These are phyloP conservation scores for Hanseniaspora lachancei DNA, from an alignment of 805 yeast species.

Conservation along the genomic window DNA sequence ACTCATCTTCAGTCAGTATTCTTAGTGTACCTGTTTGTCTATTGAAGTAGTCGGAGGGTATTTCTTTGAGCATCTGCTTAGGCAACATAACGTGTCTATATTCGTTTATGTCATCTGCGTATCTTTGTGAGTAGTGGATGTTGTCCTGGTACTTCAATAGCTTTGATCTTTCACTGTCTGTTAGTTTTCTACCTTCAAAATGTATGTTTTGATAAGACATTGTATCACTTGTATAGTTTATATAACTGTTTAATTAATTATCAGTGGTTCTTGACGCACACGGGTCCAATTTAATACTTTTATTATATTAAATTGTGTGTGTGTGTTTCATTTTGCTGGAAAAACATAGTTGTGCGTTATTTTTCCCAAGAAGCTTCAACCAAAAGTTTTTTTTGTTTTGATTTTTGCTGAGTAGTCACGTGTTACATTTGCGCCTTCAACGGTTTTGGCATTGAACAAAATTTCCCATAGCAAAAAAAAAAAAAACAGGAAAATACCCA, in stretches of 20 bases:
- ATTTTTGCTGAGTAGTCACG: too few relatives aligned
- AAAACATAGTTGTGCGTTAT: too few relatives aligned
- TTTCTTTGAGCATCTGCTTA: slow-evolving; percentile 82
- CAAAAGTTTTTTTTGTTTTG: neutral
- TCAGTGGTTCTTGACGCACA: too few relatives aligned
- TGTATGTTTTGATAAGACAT: slow-evolving; percentile 23
- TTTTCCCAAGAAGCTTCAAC: neutral
- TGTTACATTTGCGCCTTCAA: too few relatives aligned
- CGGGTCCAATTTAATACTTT: too few relatives aligned
- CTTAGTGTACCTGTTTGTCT: slow-evolving; percentile 88
- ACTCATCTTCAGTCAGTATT: slow-evolving; percentile 84
- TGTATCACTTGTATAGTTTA: too few relatives aligned
- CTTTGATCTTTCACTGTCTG: slow-evolving; percentile 73
- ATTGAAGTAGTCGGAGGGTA: slow-evolving; percentile 88
- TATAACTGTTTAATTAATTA: too few relatives aligned
- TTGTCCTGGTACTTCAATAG: slow-evolving; percentile 83
- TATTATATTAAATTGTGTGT: too few relatives aligned
- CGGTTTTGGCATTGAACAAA: too few relatives aligned
- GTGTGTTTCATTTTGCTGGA: too few relatives aligned
- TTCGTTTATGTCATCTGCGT: slow-evolving; percentile 83
- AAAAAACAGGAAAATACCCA: too few relatives aligned
- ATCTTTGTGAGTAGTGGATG: slow-evolving; percentile 85
- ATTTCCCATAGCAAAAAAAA: too few relatives aligned
- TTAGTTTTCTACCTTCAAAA: slow-evolving; percentile 47
- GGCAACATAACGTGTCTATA: slow-evolving; percentile 96